These are phyloP conservation scores for Podospora bellae-mahoneyi DNA, from an alignment of 495 filamentous ascomycete genomes.

Conservation along the genomic window DNA sequence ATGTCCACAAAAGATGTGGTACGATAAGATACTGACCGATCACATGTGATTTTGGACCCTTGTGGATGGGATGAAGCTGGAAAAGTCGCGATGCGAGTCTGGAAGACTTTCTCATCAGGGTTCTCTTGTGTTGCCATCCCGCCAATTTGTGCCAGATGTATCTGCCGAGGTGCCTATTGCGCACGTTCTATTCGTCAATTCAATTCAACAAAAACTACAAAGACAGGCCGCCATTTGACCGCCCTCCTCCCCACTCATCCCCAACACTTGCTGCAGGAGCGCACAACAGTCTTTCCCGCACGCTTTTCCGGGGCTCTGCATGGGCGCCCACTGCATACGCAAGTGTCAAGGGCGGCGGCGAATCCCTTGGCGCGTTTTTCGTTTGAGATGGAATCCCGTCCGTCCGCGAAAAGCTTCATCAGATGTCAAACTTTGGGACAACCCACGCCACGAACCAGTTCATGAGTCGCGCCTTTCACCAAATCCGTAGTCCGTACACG, in stretches of 20 bases:
- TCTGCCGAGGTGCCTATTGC: constrained; percentile 18
- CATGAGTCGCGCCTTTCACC: neutral
- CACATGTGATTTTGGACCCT: constrained; percentile 3
- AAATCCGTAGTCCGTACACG: neutral
- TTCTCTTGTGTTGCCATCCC: constrained; percentile 2
- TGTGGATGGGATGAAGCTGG: constrained; percentile 4
- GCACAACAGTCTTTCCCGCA: constrained; percentile 15
- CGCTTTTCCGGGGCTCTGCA: constrained; percentile 18
- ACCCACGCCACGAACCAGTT: neutral
- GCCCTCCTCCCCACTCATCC: constrained; percentile 20
- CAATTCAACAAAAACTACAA: constrained; percentile 15
- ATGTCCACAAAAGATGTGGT: neutral
- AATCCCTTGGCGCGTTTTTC: constrained; percentile 15
- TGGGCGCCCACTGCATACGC: neutral
- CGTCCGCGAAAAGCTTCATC: neutral
- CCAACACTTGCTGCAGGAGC: constrained; percentile 25
- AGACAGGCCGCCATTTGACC: constrained; percentile 9
- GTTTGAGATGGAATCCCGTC: neutral
- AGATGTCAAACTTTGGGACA: neutral
- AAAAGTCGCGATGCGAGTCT: constrained; percentile 1
- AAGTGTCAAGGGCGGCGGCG: neutral
- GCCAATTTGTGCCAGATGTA: neutral
- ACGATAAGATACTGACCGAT: neutral
- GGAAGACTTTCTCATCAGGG: neutral
- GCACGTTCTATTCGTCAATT: constrained; percentile 17